Base-by-base conservation (phyloP, 345 rosid species). In the Aethionema arabicum region DNA sequence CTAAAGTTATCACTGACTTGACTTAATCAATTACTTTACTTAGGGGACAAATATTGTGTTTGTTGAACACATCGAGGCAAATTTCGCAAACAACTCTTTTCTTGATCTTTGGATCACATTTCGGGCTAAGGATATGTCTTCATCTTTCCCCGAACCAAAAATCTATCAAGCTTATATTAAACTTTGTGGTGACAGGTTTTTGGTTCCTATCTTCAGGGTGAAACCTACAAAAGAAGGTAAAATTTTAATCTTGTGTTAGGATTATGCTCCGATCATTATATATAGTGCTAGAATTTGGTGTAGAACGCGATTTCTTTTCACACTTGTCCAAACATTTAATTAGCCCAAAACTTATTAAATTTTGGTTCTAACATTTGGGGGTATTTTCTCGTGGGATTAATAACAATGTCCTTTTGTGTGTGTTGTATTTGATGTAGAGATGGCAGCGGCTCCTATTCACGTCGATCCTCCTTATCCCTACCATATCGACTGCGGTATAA, bases 81-180 rank as follows among this genome's bases (percentile, higher is more conserved):
- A 31, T 31, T 50, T 2, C 37, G 0, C 0, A 8, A 30, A 5
- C 16, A 4, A 8, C 32, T 0, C 2, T 21, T 21, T 21, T 21
- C 27, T 21, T 21, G 27, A 21, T 1, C 27, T 21, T 7, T 50
- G 37, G 54, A 0, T 50, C 13, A 50, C 54, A 11, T 50, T 50
- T 36, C 32, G 37, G 54, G 54, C 54, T 31, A 50, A 16, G n/a
- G 54, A 50, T 50, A 31, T 50, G 37, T 50, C 54, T 50, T 50
- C 37, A 5, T 4, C 8, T 5, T 35, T 2, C 6, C 38, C 38
- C 8, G 8, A 35, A 4, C 8, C 11, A 40, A 21, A 21, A 30
- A 30, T 57, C 49, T 57, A 57, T 41, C 62, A 57, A 59, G 62
- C 15, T 0, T 1, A 46, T 45, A 5, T 32, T 16, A 32, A 21